Evolutionary conservation across 148 eudicot genomes (phyloP).

Genomic region (Nepenthes mirabilis): DNA sequence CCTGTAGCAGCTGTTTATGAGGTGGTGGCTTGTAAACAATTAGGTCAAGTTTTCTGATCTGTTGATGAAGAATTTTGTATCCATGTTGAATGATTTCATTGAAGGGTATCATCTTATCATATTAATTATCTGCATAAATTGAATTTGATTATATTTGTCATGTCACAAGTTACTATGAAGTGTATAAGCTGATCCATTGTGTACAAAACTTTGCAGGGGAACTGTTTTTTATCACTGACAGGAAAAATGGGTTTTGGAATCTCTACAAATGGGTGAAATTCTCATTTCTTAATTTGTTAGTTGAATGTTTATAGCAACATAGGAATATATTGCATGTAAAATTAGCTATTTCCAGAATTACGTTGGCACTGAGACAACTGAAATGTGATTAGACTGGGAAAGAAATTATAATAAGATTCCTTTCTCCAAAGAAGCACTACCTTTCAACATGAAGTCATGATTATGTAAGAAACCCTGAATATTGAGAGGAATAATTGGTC

Average conservation of each 20-base stretch:
- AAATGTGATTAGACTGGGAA: neutral
- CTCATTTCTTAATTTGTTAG: neutral
- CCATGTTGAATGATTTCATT: too few species aligned
- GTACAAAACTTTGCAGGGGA: constrained; percentile 48
- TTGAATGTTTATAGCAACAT: neutral
- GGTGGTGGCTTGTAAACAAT: too few species aligned
- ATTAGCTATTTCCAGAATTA: neutral
- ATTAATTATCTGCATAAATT: too few species aligned
- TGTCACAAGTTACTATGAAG: neutral
- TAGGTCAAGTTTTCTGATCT: too few species aligned
- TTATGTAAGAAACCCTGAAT: too few species aligned
- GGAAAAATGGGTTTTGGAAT: constrained; percentile 87
- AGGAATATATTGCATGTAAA: neutral
- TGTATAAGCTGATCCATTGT: constrained; percentile 2
- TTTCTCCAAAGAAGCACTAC: too few species aligned
- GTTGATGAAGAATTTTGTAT: too few species aligned
- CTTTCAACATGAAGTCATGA: neutral
- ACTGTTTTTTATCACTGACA: constrained; percentile 74
- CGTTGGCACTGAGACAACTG: neutral
- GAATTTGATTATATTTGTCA: neutral
- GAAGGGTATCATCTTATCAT: too few species aligned
- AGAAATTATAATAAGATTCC: too few species aligned
- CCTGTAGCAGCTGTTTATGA: too few species aligned
- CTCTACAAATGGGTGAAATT: constrained; percentile 77
- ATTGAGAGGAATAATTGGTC: too few species aligned